Base-by-base conservation (phyloP, 2,329 filamentous ascomycete genomes). In the Rhynchosporium agropyri region DNA sequence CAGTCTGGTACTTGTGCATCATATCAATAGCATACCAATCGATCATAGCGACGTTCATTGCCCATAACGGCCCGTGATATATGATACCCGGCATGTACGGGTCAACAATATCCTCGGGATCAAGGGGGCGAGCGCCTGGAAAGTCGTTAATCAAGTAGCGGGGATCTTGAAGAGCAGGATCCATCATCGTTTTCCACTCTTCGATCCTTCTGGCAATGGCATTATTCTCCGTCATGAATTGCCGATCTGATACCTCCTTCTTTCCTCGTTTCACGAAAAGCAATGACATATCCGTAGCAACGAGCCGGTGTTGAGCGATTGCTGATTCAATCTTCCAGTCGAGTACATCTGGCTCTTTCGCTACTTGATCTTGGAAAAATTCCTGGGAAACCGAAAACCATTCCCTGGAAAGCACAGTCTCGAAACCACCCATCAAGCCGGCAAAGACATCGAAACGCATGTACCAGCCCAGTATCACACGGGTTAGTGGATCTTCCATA, bases 391-490 rank as follows among this genome's bases (percentile, higher is more conserved):
- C 60, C 3, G 69, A 70, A 71, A 94, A 93, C 93, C 93, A 98
- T 64, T 92, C 87, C 53, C 87, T 84, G 6, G 88, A 83, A 13
- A 98, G 80, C 2, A 88, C 84, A 0, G 90, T 87, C 68, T 88
- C 86, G 68, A 89, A 89, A 1, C 90, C 90, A 29, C 90, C 90
- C 81, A 97, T 87, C 65, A 97, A 84, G 1, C 90, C 90, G 5
- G 91, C 87, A 62, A 93, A 90, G 9, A 93, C 82, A 74, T 98
- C 95, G 73, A 96, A 96, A 42, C 93, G 88, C 36, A 87, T 83
- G 75, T 97, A 97, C 95, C 95, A 98, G n/a, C 83, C 81, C 56
- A 96, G 83, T 50, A 95, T 86, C 71, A 89, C 87, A 36, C 90
- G 85, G 36, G 89, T 85, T 13, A 90, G 83, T 3, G 89, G 81